A percentile compares a stretch with the other conserved stretches of the same genome.
phyloP scores from a whole-genome alignment of 495 filamentous ascomycete genomes.

The Hypoxylon subgilvum region DNA sequence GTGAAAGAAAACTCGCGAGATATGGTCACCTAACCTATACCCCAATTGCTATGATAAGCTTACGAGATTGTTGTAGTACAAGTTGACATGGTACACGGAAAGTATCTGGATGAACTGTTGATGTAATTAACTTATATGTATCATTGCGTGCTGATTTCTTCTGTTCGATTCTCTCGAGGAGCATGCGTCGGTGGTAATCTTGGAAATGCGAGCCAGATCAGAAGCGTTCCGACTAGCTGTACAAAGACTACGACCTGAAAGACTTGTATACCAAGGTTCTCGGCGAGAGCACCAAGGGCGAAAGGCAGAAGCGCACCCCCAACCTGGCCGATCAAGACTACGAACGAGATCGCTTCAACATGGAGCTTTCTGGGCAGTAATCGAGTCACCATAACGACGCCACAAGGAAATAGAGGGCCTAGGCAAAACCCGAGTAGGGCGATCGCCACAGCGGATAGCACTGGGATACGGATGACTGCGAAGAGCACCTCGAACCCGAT shows the following conservation, averaged over 20 bases:
- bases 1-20: too few species aligned
- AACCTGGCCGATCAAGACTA: slow-evolving; percentile 67
- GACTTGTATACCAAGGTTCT: slow-evolving; percentile 70
- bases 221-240: slow-evolving; percentile 56
- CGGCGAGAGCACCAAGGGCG: slow-evolving; percentile 72
- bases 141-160: not conserved
- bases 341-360: slow-evolving; percentile 73
- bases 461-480: slow-evolving; percentile 68
- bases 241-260: slow-evolving; percentile 69
- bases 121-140: not conserved
- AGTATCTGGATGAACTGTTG: not conserved
- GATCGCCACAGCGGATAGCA: slow-evolving; percentile 65
- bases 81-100: too few species aligned
- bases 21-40: too few species aligned
- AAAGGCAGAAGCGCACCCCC: slow-evolving; percentile 76
- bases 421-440: slow-evolving; percentile 68
- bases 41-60: too few species aligned
- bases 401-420: slow-evolving; percentile 71
- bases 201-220: slow-evolving; percentile 50
- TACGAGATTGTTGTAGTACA: too few species aligned
- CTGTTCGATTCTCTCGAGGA: not conserved
- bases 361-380: slow-evolving; percentile 70
- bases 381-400: slow-evolving; percentile 68
- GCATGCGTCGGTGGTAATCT: slow-evolving; percentile 9
- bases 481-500: slow-evolving; percentile 68